Evolutionary conservation across 2,329 filamentous ascomycete species (phyloP).

Genomic region (Sporothrix schenckii): DNA sequence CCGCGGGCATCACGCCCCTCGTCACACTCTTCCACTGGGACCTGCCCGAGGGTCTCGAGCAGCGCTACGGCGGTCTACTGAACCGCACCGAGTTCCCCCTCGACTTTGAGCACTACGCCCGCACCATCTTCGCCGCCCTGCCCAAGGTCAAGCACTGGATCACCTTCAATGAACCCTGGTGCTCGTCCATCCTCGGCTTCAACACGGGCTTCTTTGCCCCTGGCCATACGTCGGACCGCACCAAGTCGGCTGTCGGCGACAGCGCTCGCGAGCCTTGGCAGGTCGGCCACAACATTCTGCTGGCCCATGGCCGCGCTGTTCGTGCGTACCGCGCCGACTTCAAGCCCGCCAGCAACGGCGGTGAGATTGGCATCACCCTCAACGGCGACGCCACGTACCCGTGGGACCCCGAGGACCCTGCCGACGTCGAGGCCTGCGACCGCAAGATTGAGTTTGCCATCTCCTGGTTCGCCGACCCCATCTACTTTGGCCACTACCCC

Average conservation of each 20-base stretch:
- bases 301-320: constrained; percentile 79
- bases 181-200: constrained; percentile 78
- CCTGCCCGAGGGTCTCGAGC: constrained; percentile 74
- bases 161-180: constrained; percentile 90
- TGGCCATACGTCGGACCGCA: constrained; percentile 76
- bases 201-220: constrained; percentile 77
- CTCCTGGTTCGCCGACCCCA: constrained; percentile 84
- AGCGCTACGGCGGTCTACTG: constrained; percentile 78
- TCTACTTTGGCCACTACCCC: constrained; percentile 84
- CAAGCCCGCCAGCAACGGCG: constrained; percentile 65
- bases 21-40: constrained; percentile 91
- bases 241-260: constrained; percentile 71
- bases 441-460: constrained; percentile 87
- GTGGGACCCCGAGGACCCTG: constrained; percentile 76
- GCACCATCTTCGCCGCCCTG: constrained; percentile 72
- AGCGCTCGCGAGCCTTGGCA: constrained; percentile 78
- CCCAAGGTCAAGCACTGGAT: constrained; percentile 85
- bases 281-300: constrained; percentile 76
- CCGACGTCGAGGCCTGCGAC: constrained; percentile 73
- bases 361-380: constrained; percentile 83
- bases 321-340: constrained; percentile 83
- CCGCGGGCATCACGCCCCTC: constrained; percentile 75
- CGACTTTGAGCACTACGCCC: constrained; percentile 79
- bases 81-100: constrained; percentile 81
- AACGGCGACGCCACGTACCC: constrained; percentile 84